Evolutionary conservation across 73 alveolate species (phyloP).

Genomic region (Tetrahymena elliotti): DNA sequence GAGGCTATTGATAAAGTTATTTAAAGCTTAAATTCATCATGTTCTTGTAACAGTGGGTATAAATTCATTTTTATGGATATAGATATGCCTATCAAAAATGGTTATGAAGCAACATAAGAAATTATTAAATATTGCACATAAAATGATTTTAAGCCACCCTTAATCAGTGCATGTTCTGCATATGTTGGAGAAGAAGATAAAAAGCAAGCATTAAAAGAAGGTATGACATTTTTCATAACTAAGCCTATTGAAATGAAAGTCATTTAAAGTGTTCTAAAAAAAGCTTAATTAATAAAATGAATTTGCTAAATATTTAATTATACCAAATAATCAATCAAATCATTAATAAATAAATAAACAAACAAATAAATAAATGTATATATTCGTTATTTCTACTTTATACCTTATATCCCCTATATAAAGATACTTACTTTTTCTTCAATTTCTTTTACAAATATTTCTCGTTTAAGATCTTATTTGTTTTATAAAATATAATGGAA

Average conservation of each 20-base stretch:
- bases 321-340: too few species aligned
- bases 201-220: background rate
- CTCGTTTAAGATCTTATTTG: too few species aligned
- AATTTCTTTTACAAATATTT: too few species aligned
- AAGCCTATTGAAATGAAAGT: background rate
- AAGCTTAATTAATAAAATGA: background rate
- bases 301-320: too few species aligned
- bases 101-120: background rate
- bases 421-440: too few species aligned
- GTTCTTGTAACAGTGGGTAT: background rate
- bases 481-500: too few species aligned
- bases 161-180: background rate
- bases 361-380: background rate
- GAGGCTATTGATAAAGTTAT: background rate
- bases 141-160: background rate
- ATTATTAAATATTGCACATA: background rate
- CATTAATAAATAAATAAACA: too few species aligned
- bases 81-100: background rate
- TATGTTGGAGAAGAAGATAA: background rate
- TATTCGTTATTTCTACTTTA: too few species aligned
- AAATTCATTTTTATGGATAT: background rate
- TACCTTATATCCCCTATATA: too few species aligned
- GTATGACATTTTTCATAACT: background rate
- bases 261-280: background rate
- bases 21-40: background rate